Base-by-base conservation (phyloP, 768 basidiomycete species). In the Tylopilus sp. region DNA sequence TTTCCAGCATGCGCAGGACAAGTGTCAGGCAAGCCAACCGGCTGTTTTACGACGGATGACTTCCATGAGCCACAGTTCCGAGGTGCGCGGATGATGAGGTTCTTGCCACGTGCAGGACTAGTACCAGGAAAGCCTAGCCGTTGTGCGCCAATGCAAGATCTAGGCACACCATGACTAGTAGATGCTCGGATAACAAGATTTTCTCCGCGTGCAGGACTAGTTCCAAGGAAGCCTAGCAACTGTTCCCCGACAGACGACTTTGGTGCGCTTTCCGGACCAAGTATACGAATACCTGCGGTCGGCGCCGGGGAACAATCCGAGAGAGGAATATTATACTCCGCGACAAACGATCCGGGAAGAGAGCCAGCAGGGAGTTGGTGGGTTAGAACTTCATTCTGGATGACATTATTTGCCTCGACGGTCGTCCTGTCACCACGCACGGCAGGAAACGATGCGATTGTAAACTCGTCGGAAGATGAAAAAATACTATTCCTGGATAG, bases 401-500 rank as follows among this genome's bases (percentile, higher is more conserved):
- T 17, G 24, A 37, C 19, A 3, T 17, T 22, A 34, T 31, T 29
- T 26, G 12, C 21, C 14, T 44, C 50, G 12, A 10, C 17, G 14
- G 9, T 31, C n/a, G 11, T 45, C 37, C 28, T 33, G 14, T 10
- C 31, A 1, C 40, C 33, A 17, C 42, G 54, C 22, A 12, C 16
- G 8, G 37, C 34, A 25, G 57, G 19, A 53, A 52, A 17, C n/a
- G 52, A 49, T 31, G 25, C 37, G 11, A 68, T 46, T 0, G 65
- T 59, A n/a, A 69, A 61, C 14, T 69, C 65, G 37, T 48, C 67
- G 8, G 67, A 69, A 25, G 67, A 61, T 22, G 68, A 58, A 40
- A 69, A 66, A 22, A 69, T 65, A 33, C 65, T 69, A 34, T 68
- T 69, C 12, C 52, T 50, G 14, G 63, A 62, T 16, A 69, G 49